Evolutionary conservation across 2,329 filamentous ascomycete species (phyloP), one percentile per base, ranked within the genome.

Genomic region (Thielaviopsis euricoi): DNA sequence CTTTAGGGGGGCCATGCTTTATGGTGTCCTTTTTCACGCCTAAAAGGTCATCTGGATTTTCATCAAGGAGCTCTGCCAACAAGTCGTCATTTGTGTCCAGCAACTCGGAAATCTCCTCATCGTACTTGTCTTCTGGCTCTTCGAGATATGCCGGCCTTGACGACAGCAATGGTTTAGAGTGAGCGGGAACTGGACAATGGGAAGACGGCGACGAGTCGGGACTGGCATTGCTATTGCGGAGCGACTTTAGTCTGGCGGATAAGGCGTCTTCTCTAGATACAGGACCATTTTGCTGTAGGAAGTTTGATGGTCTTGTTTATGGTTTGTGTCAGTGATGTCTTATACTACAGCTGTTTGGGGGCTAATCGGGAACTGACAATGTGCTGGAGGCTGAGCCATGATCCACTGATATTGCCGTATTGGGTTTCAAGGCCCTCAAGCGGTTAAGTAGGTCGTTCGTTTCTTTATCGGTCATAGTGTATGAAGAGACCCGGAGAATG

Each of bases 81-180:
- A 73, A 76, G 52, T 73, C 68, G n/a, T 80, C 76, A 62, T 79
- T 76, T 2, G 74, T 75, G 40, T 71, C 67, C 26, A 75, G 69
- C 19, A 76, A 64, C 19, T 57, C 51, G 22, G 50, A 55, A 17
- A 43, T 19, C 4, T 58, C 48, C 6, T 51, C 37, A 12, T 55
- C 19, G 3, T 25, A 25, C 15, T 50, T 26, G 15, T 25, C 33
- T 19, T 43, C 17, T 21, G 13, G 15, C 21, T 21, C 23, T 10
- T 43, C 37, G 6, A 43, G 37, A 43, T 43, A 43, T n/a, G 37
- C 13, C 10, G 37, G 37, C 17, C 7, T 43, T 4, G 37, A 43
- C 17, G 37, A 2, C 37, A 17, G 12, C 29, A 10, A 10, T 33
- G 29, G 29, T 10, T 33, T 33, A 2, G 29, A 33, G 29, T 10